phyloP scores from a whole-genome alignment of 306 rosid species.

The Sphenostylis stenocarpa region DNA sequence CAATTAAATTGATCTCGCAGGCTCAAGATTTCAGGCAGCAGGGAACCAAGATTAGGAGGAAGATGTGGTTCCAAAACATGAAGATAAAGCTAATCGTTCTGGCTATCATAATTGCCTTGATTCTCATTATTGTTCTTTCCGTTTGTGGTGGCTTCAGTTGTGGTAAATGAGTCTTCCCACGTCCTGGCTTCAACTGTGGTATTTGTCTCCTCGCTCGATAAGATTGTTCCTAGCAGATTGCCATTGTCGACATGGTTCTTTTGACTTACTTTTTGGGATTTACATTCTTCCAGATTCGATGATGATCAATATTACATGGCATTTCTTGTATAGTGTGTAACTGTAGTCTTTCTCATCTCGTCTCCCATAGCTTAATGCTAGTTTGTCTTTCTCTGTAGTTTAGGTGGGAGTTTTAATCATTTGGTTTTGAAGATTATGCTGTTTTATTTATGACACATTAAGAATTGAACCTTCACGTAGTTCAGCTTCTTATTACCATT shows the following conservation, averaged over 20 bases:
- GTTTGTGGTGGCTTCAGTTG: conserved; percentile 76
- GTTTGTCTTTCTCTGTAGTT: conserved; percentile 20
- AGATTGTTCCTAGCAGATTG: conserved; percentile 28
- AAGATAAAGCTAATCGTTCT: conserved; percentile 81
- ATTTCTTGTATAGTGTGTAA: conserved; percentile 56
- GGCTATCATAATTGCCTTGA: conserved; percentile 69
- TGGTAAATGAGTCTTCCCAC: conserved; percentile 43
- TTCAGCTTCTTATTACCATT: not conserved
- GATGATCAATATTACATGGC: conserved; percentile 38
- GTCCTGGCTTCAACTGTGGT: conserved; percentile 57
- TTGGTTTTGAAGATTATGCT: conserved; percentile 29
- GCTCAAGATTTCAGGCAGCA: conserved; percentile 94
- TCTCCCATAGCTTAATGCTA: conserved; percentile 16
- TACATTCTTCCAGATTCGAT: conserved; percentile 28
- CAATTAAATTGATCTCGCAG: conserved; percentile 43
- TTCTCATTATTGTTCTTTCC: conserved; percentile 75
- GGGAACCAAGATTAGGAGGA: conserved; percentile 88
- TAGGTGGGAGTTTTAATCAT: conserved; percentile 19
- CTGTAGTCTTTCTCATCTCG: conserved; percentile 6
- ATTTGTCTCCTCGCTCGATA: conserved; percentile 24
- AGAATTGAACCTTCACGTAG: conserved; percentile 14
- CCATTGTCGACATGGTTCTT: not conserved
- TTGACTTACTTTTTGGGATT: conserved; percentile 32
- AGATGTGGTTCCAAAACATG: conserved; percentile 96
- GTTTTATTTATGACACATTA: conserved; percentile 27